A percentile compares a stretch with the other conserved stretches of the same genome.
These are phyloP conservation scores for Blastobotrys persicus DNA, from an alignment of 1,139 yeast species.

Conservation along the genomic window DNA sequence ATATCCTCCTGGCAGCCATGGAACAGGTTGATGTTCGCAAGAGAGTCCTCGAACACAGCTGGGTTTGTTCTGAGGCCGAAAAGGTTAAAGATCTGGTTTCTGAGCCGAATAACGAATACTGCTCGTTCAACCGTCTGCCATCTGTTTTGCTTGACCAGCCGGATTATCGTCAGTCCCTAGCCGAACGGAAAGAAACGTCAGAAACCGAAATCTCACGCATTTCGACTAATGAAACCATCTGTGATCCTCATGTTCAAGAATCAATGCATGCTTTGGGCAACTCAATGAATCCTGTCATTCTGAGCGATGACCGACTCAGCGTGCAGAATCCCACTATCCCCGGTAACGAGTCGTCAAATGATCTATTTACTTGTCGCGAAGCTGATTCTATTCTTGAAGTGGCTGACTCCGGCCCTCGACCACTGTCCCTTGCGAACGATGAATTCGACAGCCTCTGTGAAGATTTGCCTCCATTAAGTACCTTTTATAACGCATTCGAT, in stretches of 20 bases:
- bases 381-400: background rate
- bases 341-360: background rate
- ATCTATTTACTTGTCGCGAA: background rate
- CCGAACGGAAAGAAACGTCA: conserved; percentile 8
- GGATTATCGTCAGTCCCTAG: background rate
- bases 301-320: background rate
- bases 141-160: background rate
- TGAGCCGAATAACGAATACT: conserved; percentile 1
- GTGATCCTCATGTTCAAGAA: background rate
- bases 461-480: background rate
- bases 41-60: conserved; percentile 3
- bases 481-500: background rate
- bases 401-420: background rate
- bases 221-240: background rate
- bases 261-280: background rate
- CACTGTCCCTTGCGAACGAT: background rate
- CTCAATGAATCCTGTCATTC: background rate
- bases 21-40: conserved; percentile 10
- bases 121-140: conserved; percentile 15
- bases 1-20: conserved; percentile 11
- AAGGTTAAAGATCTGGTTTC: conserved; percentile 8
- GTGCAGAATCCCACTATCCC: background rate
- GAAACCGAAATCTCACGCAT: background rate
- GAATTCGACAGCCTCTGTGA: conserved; percentile 5
- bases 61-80: conserved; percentile 7